Evolutionary conservation across 2,329 filamentous ascomycete genomes (phyloP), one percentile per base, ranked within the genome.

Genomic region (Xylaria sp.): DNA sequence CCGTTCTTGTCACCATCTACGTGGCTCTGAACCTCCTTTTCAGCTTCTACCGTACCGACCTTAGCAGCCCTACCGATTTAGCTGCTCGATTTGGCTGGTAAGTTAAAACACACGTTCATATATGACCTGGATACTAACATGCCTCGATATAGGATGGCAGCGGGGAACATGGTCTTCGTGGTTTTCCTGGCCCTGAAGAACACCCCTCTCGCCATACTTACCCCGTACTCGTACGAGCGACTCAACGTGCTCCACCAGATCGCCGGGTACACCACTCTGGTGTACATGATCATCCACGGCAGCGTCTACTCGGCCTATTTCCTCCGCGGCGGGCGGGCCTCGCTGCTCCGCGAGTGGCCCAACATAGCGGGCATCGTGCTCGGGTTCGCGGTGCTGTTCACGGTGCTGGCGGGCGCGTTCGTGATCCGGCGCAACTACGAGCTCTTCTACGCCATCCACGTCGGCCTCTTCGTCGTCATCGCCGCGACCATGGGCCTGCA

Each of bases 181-280:
- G 74, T 79, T 2, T 78, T 80, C 21, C 67, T 82, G 9, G 74
- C 73, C 1, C 63, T 80, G 56, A 78, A 77, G 50, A 80, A 81
- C 50, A 80, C 77, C 0, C 78, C 78, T 0, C 61, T 82, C 5
- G 72, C 72, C 2, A 66, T 73, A 39, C 54, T 79, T 11, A 73
- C 73, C 1, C 68, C 71, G 5, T 74, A 73, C 44, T 76, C 77
- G 2, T 77, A 81, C 52, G 76, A 77, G 44, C 68, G 74, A 21
- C 69, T 82, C 7, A 80, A 80, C 41, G 63, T 72, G 2, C 68
- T 81, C 4, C 80, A 82, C 56, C 73, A 75, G 39, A 62, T 75
- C 2, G 72, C 72, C 2, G 78, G 78, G 2, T 80, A 79, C 39
- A 69, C 72, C 1, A 73, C 74, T 0, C 62, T 76, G 2, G 24